phyloP scores from a whole-genome alignment of 495 filamentous ascomycete species.

The Viridothelium virens region DNA sequence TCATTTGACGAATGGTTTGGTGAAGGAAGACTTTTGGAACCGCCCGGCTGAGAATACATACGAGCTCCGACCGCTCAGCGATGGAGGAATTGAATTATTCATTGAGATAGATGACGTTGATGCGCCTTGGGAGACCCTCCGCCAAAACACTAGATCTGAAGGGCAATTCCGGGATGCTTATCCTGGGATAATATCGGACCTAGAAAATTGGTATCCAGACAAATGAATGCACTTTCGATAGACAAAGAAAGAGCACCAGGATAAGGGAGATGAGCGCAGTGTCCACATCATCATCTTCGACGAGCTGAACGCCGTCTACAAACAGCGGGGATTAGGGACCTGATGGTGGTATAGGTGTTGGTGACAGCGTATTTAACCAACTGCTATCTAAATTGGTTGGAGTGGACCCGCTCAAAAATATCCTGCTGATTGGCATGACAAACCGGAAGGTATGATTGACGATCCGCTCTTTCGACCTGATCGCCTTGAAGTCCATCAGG shows the following conservation, averaged over 20 bases:
- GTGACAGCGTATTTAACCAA: conserved; percentile 98
- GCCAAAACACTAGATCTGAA: not conserved
- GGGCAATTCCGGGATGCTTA: not conserved
- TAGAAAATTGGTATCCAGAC: conserved; percentile 41
- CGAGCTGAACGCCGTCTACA: conserved; percentile 96
- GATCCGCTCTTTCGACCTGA: conserved; percentile 90
- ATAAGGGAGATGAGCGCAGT: conserved; percentile 91
- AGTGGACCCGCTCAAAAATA: conserved; percentile 98
- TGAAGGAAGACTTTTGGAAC: not conserved
- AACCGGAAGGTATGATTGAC: conserved; percentile 99
- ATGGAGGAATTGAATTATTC: not conserved
- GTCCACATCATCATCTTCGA: conserved; percentile 99
- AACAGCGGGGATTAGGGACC: conserved; percentile 85
- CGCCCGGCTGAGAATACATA: not conserved
- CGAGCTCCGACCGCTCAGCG: not conserved
- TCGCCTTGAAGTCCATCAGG: conserved; percentile 93
- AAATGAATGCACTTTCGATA: conserved; percentile 96
- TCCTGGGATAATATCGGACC: not conserved
- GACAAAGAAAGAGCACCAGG: conserved; percentile 97
- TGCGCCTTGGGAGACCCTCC: not conserved
- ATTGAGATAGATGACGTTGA: not conserved
- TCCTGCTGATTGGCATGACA: conserved; percentile 97
- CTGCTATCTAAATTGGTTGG: conserved; percentile 96
- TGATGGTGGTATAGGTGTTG: conserved; percentile 86
- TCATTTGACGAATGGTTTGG: not conserved